Evolutionary conservation across 2,329 filamentous ascomycete genomes (phyloP), one percentile per base, ranked within the genome.

Genomic region (Penicillium sp.): DNA sequence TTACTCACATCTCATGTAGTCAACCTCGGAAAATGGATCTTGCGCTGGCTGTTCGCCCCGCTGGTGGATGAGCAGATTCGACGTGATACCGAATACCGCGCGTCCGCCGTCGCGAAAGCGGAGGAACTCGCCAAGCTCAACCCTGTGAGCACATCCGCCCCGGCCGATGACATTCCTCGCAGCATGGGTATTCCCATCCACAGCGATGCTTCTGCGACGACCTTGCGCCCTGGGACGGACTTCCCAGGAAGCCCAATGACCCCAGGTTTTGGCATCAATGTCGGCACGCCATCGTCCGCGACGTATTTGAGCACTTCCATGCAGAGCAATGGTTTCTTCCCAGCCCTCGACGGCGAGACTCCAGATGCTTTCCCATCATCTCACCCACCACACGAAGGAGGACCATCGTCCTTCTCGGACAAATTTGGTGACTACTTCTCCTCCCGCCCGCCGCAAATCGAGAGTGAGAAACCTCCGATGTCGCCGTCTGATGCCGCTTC

Each of bases 1-100:
- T 10, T 27, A 46, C 54, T 58, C 33, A 62, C 18, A 54, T 18
- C 40, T n/a, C 16, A 27, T 63, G 11, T 18, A 95, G 91, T 98
- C 75, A 98, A 96, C 70, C 86, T 98, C 47, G 95, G 95, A 9
- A 96, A 96, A 81, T 99, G 95, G 95, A 87, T 98, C 47, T 79
- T 99, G 60, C 87, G 95, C 36, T 96, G 97, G 75, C 83, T 99
- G 0, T 99, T 99, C 77, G 87, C 89, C 10, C 89, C 90, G 56
- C 81, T 98, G 43, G 89, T 99, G 55, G 90, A 96, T 60, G 93
- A 97, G 73, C 91, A 98, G 73, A 90, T 96, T 66, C 87, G 85
- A 64, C 86, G 91, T 54, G 95, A 99, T 70, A 87, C 90, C 69
- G 79, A 78, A 0, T 87, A 90, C 71, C 86, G 94, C n/a, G 81